phyloP scores from a whole-genome alignment of 306 rosid species.

The Cajanus cajan region DNA sequence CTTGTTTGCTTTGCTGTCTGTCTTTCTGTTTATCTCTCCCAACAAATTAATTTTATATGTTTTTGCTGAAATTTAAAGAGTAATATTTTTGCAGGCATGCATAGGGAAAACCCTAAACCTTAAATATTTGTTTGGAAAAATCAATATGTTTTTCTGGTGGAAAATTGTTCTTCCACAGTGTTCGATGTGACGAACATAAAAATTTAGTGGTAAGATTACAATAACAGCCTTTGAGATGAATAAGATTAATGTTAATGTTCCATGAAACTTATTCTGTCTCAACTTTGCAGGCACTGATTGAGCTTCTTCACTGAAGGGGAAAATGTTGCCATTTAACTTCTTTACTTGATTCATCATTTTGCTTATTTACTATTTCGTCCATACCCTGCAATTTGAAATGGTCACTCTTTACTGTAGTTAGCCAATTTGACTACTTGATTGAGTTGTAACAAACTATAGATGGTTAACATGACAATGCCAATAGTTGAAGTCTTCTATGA shows the following conservation, averaged over 20 bases:
- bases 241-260: neutral
- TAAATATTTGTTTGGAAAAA: conserved; percentile 89
- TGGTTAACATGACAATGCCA: too few relatives aligned
- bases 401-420: neutral
- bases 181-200: conserved; percentile 89
- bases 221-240: neutral
- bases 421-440: neutral
- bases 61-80: conserved; percentile 7
- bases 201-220: too few relatives aligned
- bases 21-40: neutral
- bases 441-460: neutral
- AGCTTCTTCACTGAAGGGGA: neutral
- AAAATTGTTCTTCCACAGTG: conserved; percentile 78
- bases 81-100: conserved; percentile 68
- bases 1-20: neutral
- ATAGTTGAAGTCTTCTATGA: too few relatives aligned
- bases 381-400: too few relatives aligned
- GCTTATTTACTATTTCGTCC: too few relatives aligned
- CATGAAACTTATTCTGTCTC: neutral
- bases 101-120: conserved; percentile 88
- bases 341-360: too few relatives aligned
- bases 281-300: neutral
- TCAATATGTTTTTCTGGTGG: conserved; percentile 87
- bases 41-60: neutral
- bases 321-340: neutral